Evolutionary conservation across 2,329 filamentous ascomycete genomes (phyloP), one percentile per base, ranked within the genome.

Genomic region (Ophiocordyceps camponoti-leonardi): DNA sequence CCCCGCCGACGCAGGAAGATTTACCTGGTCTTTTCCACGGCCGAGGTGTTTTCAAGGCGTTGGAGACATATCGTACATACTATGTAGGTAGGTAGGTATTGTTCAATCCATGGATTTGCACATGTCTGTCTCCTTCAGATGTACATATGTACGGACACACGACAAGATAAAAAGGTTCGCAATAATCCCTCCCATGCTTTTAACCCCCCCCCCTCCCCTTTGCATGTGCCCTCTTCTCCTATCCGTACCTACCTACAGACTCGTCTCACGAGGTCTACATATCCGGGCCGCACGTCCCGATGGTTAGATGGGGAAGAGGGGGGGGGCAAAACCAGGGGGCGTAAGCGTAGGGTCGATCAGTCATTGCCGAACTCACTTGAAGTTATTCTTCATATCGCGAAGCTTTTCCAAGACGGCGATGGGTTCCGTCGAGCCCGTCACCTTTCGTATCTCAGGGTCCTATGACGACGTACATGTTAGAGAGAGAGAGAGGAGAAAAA

Each of bases 351-450:
- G 10, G 11, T 11, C 10, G 26, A 28, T 28, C 4, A 8, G 26
- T 2, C 26, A 28, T 10, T 28, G 26, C 7, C 26, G 4, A 28
- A 28, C 70, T 75, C 66, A 76, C 67, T 72, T 73, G 62, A 77
- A 77, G 61, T 70, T 75, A 59, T 93, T 88, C 78, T 96, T 98
- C 81, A 94, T 81, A 63, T 93, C 85, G 46, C 92, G 73, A 56
- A 96, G 67, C 55, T 81, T 81, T 30, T 73, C 74, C 84, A 98
- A 94, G 16, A 95, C 87, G 44, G 83, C 78, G 2, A 90, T 71
- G 0, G 87, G 81, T 39, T 88, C 76, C 0, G 76, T 86, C 66
- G 86, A 79, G 40, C 86, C 86, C 0, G 86, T 92, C 12, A 75
- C 81, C 64, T 86, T 83, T 58, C 93, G 86, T 45, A 98, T 81